phyloP scores from a whole-genome alignment of 208 protist species.

The Trypanosoma scelopori region DNA sequence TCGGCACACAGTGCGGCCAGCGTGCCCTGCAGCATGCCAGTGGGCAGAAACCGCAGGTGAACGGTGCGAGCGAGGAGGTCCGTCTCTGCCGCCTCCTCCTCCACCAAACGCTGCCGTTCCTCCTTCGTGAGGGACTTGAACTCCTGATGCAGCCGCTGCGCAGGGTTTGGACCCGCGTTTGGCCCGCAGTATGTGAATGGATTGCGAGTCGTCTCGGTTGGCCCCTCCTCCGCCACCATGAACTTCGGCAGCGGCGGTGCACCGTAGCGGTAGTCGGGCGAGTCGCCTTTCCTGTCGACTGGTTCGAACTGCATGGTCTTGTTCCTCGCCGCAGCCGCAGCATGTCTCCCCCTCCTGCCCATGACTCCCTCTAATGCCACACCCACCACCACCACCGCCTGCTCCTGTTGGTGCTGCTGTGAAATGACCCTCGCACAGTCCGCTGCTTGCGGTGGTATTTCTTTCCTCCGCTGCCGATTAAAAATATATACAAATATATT shows the following conservation, averaged over 20 bases:
- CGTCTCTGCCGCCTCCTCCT: constrained; percentile 40
- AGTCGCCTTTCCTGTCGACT: background rate
- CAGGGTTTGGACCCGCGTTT: constrained; percentile 13
- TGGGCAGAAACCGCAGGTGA: constrained; percentile 66
- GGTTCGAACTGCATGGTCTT: background rate
- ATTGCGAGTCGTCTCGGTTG: constrained; percentile 4
- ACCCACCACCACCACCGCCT: too few species aligned
- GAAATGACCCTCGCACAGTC: too few species aligned
- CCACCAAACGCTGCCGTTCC: constrained; percentile 37
- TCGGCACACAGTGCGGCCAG: constrained; percentile 53
- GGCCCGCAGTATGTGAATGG: constrained; percentile 42
- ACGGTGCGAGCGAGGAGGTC: constrained; percentile 64
- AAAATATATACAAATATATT: too few species aligned
- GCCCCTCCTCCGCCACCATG: background rate
- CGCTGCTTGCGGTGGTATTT: too few species aligned
- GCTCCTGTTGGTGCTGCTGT: too few species aligned
- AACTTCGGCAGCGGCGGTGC: background rate
- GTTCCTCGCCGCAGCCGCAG: background rate
- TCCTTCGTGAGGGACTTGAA: constrained; percentile 71
- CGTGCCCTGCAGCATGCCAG: constrained; percentile 59
- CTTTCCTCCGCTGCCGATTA: too few species aligned
- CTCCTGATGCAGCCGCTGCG: constrained; percentile 50
- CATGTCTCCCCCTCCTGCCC: constrained; percentile 1
- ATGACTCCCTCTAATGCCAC: background rate
- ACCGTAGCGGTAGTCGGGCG: background rate